Evolutionary conservation across 2,329 filamentous ascomycete genomes (phyloP), one percentile per base, ranked within the genome.

Genomic region (Triangularia setosa): DNA sequence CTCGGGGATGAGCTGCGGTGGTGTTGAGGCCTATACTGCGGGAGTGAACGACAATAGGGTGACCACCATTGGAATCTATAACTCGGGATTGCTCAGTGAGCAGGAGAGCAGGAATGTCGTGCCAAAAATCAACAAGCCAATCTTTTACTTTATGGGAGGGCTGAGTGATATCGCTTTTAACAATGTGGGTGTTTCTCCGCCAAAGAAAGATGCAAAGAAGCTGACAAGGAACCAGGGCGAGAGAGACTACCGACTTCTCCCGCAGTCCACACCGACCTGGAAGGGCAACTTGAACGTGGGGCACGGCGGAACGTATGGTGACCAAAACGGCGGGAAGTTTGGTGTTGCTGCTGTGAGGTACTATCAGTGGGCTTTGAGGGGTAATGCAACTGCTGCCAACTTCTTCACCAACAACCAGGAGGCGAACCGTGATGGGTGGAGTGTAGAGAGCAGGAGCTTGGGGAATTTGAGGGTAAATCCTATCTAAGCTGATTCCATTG

Each of bases 1-100:
- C 2, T 72, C 72, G 5, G 73, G 73, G 2, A 69, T 67, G 60
- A 73, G 70, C 67, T 74, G 73, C 57, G 73, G 73, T 59, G 73
- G 73, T n/a, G 62, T 71, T 18, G 70, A 75, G 67, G 73, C 73
- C 1, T 73, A 74, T 62, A 53, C 14, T 27, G 58, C 58, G 12
- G 58, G 58, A 68, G 55, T 40, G 62, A 62, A 63, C 24, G 72
- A 73, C 61, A 56, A 57, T 27, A 64, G 72, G 27, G 71, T 73
- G 16, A 53, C 60, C 16, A 66, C 68, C 2, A 68, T 72, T 8
- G 69, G 69, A 8, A 72, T 72, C 44, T 72, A 72, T 65, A 73
- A 71, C 64, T 69, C 66, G 7, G 72, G 72, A 1, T 21, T 65
- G 57, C 18, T 65, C 48, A 63, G 52, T 35, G 57, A 52, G n/a